Conservation (phyloP, 768 basidiomycete genomes). For the Neoboletus subvelutipes region DNA sequence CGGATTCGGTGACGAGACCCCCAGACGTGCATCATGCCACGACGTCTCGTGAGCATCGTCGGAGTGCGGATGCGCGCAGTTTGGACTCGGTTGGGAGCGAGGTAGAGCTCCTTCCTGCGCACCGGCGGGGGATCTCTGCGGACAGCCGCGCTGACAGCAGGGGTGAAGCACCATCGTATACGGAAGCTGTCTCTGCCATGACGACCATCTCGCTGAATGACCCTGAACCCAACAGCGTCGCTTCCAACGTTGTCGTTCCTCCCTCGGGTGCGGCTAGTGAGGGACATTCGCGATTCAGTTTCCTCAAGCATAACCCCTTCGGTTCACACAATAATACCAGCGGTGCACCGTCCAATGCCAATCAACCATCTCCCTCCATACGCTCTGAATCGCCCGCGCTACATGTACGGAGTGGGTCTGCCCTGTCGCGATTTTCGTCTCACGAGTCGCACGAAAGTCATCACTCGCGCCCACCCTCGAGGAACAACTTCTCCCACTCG, state of each 20-base stretch:
- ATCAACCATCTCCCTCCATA: conserved; percentile 6
- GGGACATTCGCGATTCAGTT: conserved; percentile 46
- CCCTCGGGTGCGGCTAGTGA: not conserved
- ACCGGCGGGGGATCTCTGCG: conserved; percentile 13
- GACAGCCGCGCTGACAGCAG: conserved; percentile 37
- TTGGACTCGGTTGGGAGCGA: conserved; percentile 23
- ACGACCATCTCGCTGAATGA: conserved; percentile 18
- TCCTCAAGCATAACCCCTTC: conserved; percentile 42
- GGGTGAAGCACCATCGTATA: conserved; percentile 70
- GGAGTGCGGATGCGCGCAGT: conserved; percentile 21
- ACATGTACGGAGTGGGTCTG: conserved; percentile 19
- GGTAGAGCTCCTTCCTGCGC: conserved; percentile 18
- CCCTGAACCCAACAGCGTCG: conserved; percentile 14
- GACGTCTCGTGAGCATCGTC: conserved; percentile 4
- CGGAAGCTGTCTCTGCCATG: conserved; percentile 38
- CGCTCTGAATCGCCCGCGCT: conserved; percentile 21
- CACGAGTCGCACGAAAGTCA: conserved; percentile 22
- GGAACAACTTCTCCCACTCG: conserved; percentile 35
- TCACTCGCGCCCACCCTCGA: conserved; percentile 23
- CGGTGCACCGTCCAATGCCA: conserved; percentile 17
- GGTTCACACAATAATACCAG: conserved; percentile 27
- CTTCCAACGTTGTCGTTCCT: not conserved
- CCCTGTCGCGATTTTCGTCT: conserved; percentile 23
- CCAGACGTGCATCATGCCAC: conserved; percentile 6
- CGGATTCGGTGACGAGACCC: conserved; percentile 13